These are phyloP conservation scores for Dictyostelium capitatum DNA, from an alignment of 78 protist species.

Conservation along the genomic window DNA sequence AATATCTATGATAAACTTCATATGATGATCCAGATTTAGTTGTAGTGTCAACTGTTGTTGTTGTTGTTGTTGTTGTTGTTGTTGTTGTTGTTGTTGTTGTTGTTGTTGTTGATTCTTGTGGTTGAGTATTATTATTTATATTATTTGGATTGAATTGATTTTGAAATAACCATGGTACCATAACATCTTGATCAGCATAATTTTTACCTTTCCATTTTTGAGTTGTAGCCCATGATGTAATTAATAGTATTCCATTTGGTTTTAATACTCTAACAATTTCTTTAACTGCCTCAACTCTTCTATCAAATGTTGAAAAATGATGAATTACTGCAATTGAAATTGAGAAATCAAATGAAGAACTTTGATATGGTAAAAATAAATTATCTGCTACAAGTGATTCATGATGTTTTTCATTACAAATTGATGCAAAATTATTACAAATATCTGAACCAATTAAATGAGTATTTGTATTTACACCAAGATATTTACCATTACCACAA, in stretches of 20 bases:
- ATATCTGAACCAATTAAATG: constrained; percentile 81
- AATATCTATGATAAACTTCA: constrained; percentile 79
- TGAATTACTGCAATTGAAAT: constrained; percentile 88
- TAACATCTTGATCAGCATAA: constrained; percentile 79
- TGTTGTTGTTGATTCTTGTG: not conserved
- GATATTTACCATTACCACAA: constrained; percentile 88
- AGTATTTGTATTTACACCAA: constrained; percentile 38
- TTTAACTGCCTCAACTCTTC: constrained; percentile 77
- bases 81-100: too few species aligned
- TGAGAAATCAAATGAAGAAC: constrained; percentile 36
- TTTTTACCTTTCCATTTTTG: constrained; percentile 82
- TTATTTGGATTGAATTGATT: constrained; percentile 20
- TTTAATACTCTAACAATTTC: constrained; percentile 75
- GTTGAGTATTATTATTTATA: too few species aligned
- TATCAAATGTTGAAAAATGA: constrained; percentile 83
- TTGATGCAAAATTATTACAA: constrained; percentile 61
- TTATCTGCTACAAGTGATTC: constrained; percentile 74
- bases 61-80: not conserved
- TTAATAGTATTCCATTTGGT: constrained; percentile 45
- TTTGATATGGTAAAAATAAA: constrained; percentile 60
- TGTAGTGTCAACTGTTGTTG: not conserved
- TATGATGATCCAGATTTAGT: constrained; percentile 51
- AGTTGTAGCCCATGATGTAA: constrained; percentile 79
- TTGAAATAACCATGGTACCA: constrained; percentile 86
- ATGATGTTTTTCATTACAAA: constrained; percentile 41